These are phyloP conservation scores for Calonectria honghensis DNA, from an alignment of 2,329 filamentous ascomycete species.

Conservation along the genomic window DNA sequence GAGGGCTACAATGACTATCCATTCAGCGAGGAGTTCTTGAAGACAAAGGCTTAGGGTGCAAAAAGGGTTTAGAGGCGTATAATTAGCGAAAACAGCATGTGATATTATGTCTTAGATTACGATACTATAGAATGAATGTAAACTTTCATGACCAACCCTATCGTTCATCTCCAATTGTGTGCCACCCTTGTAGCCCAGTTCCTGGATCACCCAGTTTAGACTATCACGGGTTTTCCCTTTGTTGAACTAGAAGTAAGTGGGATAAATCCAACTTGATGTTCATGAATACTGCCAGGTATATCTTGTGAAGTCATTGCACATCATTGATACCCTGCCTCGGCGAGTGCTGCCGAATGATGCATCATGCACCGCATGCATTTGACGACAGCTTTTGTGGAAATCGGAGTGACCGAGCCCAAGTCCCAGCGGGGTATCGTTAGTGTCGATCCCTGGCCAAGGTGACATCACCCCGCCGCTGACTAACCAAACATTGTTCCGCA, in stretches of 20 bases:
- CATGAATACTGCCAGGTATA: background rate
- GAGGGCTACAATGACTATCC: constrained; percentile 51
- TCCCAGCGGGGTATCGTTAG: background rate
- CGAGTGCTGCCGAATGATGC: background rate
- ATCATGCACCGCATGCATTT: background rate
- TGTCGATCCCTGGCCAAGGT: background rate
- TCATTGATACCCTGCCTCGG: background rate
- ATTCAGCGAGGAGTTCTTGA: constrained; percentile 39
- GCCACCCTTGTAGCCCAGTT: no score
- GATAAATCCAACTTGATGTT: background rate
- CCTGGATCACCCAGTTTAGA: no score
- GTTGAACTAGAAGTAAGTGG: no score
- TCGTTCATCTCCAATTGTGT: no score
- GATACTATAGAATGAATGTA: constrained; percentile 5
- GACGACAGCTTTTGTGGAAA: constrained; percentile 14
- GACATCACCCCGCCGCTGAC: constrained; percentile 19
- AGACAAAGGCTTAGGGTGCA: constrained; percentile 13
- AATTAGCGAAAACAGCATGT: background rate
- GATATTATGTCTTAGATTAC: background rate
- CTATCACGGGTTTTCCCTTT: no score
- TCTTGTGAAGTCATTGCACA: background rate
- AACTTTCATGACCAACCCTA: background rate
- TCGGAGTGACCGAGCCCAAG: constrained; percentile 10
- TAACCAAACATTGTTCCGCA: background rate
- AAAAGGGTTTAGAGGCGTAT: background rate